Percentiles rank a stretch among this genome's conserved stretches.
These are phyloP conservation scores for Lactuca saligna DNA, from an alignment of 129 eudicot genomes.

Conservation along the genomic window DNA sequence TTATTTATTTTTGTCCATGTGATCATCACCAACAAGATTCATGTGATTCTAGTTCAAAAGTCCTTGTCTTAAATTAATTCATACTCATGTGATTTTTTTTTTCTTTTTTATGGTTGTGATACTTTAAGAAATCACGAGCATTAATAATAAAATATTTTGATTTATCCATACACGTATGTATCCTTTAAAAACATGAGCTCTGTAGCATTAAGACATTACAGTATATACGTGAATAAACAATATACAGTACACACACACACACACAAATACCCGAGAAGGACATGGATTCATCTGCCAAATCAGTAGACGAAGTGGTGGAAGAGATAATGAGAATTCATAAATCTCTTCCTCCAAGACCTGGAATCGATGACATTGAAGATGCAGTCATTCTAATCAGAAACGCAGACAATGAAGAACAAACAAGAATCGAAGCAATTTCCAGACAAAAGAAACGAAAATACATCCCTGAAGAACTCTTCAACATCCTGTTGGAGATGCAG, in stretches of 20 bases:
- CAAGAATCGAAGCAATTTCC: slow-evolving; percentile 48
- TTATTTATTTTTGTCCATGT: no score
- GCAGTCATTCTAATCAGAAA: slow-evolving; percentile 58
- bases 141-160: no score
- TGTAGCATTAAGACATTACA: slow-evolving; percentile 3
- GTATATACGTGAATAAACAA: slow-evolving; percentile 8
- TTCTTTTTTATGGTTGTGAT: no score
- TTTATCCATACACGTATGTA: no score
- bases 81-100: no score
- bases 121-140: no score
- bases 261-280: slow-evolving; percentile 1
- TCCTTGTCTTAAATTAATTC: no score
- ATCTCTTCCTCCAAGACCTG: slow-evolving; percentile 71
- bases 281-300: slow-evolving; percentile 52
- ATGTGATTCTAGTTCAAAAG: no score
- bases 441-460: slow-evolving; percentile 43
- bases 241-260: background rate
- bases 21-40: no score
- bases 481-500: slow-evolving; percentile 69
- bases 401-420: slow-evolving; percentile 63
- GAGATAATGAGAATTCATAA: slow-evolving; percentile 75
- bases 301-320: slow-evolving; percentile 66
- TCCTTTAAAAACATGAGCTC: slow-evolving; percentile 15
- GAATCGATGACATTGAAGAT: slow-evolving; percentile 72
- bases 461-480: slow-evolving; percentile 66